Conservation (phyloP, 2,329 filamentous ascomycete species). For the Cercospora beticola region DNA sequence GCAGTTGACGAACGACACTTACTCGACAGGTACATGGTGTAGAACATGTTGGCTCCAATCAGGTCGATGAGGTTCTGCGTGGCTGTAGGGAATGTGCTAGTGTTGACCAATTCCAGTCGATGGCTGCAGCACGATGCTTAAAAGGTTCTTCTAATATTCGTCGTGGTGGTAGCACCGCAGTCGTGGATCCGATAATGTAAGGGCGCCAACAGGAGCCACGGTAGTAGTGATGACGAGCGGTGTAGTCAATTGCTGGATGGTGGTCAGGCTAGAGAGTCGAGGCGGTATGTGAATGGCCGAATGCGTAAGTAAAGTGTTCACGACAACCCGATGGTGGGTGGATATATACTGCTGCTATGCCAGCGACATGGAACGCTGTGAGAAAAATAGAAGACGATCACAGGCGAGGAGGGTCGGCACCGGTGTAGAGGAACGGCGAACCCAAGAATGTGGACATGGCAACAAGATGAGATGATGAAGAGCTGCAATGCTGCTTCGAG, state of each 20-base stretch:
- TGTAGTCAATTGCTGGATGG: slow-evolving; percentile 10
- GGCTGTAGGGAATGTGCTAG: slow-evolving; percentile 24
- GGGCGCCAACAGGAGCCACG: slow-evolving; percentile 20
- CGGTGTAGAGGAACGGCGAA: slow-evolving; percentile 29
- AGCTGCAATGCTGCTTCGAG: slow-evolving; percentile 32
- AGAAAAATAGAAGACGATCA: slow-evolving; percentile 27
- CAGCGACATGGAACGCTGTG: slow-evolving; percentile 19
- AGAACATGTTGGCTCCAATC: slow-evolving; percentile 39
- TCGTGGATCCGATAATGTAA: slow-evolving; percentile 18
- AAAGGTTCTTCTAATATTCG: slow-evolving; percentile 21
- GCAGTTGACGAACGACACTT: slow-evolving; percentile 41
- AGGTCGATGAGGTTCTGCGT: slow-evolving; percentile 17
- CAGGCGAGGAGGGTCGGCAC: slow-evolving; percentile 20
- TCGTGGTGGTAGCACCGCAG: slow-evolving; percentile 34
- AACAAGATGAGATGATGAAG: slow-evolving; percentile 26
- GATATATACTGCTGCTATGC: slow-evolving; percentile 21
- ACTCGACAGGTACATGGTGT: slow-evolving; percentile 58
- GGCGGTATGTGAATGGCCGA: slow-evolving; percentile 27
- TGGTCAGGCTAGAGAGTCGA: slow-evolving; percentile 16
- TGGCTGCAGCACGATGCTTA: slow-evolving; percentile 34
- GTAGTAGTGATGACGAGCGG: slow-evolving; percentile 14
- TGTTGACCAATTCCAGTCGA: slow-evolving; percentile 27
- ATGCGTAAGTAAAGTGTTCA: slow-evolving; percentile 21
- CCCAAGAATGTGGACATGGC: slow-evolving; percentile 26
- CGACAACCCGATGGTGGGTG: slow-evolving; percentile 19